These are phyloP conservation scores for Novakomyces olei DNA, from an alignment of 805 yeast genomes.

Conservation along the genomic window DNA sequence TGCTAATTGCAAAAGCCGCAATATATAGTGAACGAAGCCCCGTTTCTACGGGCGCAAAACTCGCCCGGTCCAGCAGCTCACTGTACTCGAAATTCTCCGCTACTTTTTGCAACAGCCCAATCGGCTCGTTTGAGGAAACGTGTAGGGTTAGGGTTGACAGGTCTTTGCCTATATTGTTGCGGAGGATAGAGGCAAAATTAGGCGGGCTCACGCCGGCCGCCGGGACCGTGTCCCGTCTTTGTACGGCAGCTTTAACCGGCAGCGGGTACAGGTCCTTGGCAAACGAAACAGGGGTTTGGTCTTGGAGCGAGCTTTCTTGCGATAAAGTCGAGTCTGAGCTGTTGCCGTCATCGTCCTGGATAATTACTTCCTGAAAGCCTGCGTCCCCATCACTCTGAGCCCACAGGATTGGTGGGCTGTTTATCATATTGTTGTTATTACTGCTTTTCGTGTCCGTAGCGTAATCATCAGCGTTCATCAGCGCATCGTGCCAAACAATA, in stretches of 20 bases:
- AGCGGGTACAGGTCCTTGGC: no score
- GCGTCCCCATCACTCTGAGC: no score
- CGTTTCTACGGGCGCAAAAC: conserved; percentile 23
- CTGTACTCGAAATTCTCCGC: conserved; percentile 66
- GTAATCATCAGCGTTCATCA: no score
- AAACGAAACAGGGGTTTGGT: neutral
- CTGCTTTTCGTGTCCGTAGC: no score
- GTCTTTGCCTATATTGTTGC: conserved; percentile 87
- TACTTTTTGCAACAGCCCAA: conserved; percentile 56
- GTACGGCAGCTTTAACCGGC: conserved; percentile 4
- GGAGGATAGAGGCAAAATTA: conserved; percentile 49
- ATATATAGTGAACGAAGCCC: conserved; percentile 37
- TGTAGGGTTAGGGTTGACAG: conserved; percentile 69
- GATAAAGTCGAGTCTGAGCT: no score
- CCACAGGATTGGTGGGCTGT: no score
- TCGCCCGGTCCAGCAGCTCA: conserved; percentile 39
- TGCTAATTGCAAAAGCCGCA: conserved; percentile 66
- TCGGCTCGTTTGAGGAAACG: conserved; percentile 79
- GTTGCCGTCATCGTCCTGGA: no score
- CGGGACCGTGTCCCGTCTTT: conserved; percentile 8
- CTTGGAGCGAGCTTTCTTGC: neutral
- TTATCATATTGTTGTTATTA: no score
- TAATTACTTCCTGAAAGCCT: no score
- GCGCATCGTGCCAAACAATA: no score
- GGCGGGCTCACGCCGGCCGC: conserved; percentile 52